Percentiles rank a stretch among this genome's conserved stretches.
Evolutionary conservation across 108 stramenopile genomes (phyloP).

Genomic region (Stephanodiscus minutulus): DNA sequence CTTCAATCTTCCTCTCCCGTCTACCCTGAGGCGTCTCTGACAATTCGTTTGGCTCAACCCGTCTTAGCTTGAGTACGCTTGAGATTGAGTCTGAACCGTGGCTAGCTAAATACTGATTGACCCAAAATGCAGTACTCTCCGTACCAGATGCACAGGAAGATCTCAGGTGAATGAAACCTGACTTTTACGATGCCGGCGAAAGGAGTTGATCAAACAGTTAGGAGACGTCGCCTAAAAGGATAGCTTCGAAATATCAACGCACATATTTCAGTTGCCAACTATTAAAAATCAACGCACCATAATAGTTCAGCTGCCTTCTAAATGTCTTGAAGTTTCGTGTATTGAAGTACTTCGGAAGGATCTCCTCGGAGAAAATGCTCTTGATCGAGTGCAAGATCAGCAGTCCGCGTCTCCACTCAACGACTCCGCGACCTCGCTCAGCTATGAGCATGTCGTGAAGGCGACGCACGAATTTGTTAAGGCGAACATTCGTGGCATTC

Average conservation of each 20-base stretch:
- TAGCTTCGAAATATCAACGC: neutral
- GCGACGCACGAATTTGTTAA: constrained; percentile 87
- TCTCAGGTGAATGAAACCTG: constrained; percentile 89
- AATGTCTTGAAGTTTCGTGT: constrained; percentile 94
- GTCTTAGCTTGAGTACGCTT: constrained; percentile 67
- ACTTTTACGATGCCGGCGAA: constrained; percentile 43
- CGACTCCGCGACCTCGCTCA: constrained; percentile 69
- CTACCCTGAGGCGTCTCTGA: constrained; percentile 82
- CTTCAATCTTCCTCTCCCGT: constrained; percentile 73
- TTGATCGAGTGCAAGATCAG: constrained; percentile 88
- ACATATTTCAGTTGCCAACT: neutral
- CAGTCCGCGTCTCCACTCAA: constrained; percentile 84
- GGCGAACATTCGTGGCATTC: constrained; percentile 34
- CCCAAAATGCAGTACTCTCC: constrained; percentile 73
- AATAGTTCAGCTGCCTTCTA: constrained; percentile 79
- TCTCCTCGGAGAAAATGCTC: constrained; percentile 67
- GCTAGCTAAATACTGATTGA: constrained; percentile 76
- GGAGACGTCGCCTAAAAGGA: neutral
- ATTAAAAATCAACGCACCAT: constrained; percentile 8
- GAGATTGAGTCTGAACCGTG: constrained; percentile 58
- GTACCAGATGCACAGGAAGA: constrained; percentile 68
- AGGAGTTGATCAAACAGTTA: neutral
- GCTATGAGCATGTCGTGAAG: constrained; percentile 77
- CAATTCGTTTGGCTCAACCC: constrained; percentile 76
- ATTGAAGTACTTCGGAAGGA: constrained; percentile 92